Evolutionary conservation across 1,284 basidiomycete genomes (phyloP).

Genomic region (Leccinum fallax): DNA sequence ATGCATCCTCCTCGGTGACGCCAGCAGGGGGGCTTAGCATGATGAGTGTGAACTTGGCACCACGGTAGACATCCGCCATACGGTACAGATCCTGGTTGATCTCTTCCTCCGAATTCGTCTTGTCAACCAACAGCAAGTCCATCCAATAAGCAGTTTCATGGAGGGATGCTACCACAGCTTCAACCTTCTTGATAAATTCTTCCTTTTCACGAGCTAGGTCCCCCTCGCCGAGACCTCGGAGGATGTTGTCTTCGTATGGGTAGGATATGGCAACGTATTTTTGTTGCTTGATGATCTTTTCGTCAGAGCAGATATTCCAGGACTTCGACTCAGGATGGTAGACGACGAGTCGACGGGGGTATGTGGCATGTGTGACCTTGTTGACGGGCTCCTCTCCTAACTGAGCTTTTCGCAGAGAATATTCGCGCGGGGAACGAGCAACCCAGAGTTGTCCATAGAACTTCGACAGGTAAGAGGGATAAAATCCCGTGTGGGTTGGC

Average conservation of each 20-base stretch:
- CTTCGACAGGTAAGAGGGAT: constrained; percentile 21
- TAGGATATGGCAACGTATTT: constrained; percentile 28
- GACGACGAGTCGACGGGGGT: constrained; percentile 28
- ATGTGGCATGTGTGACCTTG: constrained; percentile 20
- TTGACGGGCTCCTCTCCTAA: constrained; percentile 8
- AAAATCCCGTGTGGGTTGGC: constrained; percentile 11
- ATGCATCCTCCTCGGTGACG: constrained; percentile 8
- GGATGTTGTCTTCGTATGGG: constrained; percentile 16
- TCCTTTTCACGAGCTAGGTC: background rate
- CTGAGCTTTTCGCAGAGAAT: constrained; percentile 21
- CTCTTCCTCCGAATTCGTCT: background rate
- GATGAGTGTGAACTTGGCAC: constrained; percentile 31
- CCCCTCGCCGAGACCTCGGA: background rate
- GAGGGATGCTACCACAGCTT: constrained; percentile 12
- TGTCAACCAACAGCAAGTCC: constrained; percentile 17
- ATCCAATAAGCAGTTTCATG: constrained; percentile 28
- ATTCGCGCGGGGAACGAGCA: constrained; percentile 27
- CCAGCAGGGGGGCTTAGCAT: constrained; percentile 12
- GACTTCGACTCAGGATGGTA: constrained; percentile 2
- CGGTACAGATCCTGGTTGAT: constrained; percentile 28
- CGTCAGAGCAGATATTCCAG: constrained; percentile 13
- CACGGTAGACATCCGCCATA: constrained; percentile 32
- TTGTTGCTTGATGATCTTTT: constrained; percentile 12
- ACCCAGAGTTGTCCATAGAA: constrained; percentile 30
- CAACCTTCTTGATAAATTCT: constrained; percentile 15